A percentile compares a stretch with the other conserved stretches of the same genome.
These are phyloP conservation scores for Aspergillus heteromorphus DNA, from an alignment of 495 filamentous ascomycete genomes.

Conservation along the genomic window DNA sequence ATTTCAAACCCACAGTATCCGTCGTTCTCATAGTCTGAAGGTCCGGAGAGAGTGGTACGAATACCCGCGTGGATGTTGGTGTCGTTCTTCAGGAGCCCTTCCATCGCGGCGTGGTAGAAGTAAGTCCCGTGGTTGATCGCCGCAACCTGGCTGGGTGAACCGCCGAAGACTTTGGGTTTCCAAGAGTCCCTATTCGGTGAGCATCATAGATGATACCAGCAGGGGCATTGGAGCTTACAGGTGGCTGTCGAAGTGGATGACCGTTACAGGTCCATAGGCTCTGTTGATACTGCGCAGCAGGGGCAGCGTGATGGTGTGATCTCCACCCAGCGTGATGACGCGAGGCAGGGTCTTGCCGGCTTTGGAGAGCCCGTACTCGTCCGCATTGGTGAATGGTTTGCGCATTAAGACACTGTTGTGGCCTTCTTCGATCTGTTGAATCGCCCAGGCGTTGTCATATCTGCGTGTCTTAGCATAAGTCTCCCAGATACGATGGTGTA, in stretches of 20 bases:
- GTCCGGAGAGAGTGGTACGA: constrained; percentile 67
- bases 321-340: constrained; percentile 65
- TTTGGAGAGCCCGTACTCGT: constrained; percentile 45
- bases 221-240: constrained; percentile 33
- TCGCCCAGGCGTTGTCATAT: constrained; percentile 67
- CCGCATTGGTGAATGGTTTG: constrained; percentile 40
- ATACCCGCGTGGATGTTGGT: constrained; percentile 85
- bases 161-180: constrained; percentile 67
- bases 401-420: constrained; percentile 51
- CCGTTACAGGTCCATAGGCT: constrained; percentile 60
- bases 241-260: constrained; percentile 71
- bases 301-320: constrained; percentile 60
- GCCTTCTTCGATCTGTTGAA: constrained; percentile 68
- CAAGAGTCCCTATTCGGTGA: constrained; percentile 49
- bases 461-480: constrained; percentile 16
- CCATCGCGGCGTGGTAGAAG: constrained; percentile 62
- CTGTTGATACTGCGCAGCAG: constrained; percentile 60
- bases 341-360: constrained; percentile 53
- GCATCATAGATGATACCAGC: background rate
- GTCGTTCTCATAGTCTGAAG: constrained; percentile 75
- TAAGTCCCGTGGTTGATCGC: constrained; percentile 83
- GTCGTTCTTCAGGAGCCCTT: constrained; percentile 74
- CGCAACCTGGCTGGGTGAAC: constrained; percentile 57
- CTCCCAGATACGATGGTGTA: background rate
- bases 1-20: constrained; percentile 76